These are phyloP conservation scores for Salix udensis DNA, from an alignment of 345 rosid species.

Conservation along the genomic window DNA sequence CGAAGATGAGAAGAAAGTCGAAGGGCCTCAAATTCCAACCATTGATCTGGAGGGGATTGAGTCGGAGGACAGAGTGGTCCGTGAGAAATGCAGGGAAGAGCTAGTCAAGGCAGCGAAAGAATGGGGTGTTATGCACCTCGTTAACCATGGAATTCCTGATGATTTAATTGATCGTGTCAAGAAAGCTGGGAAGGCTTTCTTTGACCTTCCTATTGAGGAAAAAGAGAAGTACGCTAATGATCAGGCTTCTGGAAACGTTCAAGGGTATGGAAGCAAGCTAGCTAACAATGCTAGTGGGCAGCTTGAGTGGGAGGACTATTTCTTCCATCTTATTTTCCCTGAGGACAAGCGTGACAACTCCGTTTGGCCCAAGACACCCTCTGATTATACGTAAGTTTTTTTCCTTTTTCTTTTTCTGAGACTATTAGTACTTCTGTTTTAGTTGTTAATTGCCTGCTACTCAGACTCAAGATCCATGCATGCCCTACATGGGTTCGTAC, in stretches of 20 bases:
- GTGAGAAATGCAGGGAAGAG: conserved; percentile 49
- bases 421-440: background rate
- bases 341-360: conserved; percentile 74
- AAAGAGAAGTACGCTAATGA: conserved; percentile 88
- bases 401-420: background rate
- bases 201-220: conserved; percentile 62
- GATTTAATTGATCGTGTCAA: conserved; percentile 60
- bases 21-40: conserved; percentile 84
- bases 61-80: conserved; percentile 41
- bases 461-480: background rate
- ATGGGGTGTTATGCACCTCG: conserved; percentile 96
- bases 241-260: conserved; percentile 73
- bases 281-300: conserved; percentile 87
- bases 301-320: conserved; percentile 95
- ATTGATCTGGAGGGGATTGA: conserved; percentile 61
- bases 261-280: conserved; percentile 93
- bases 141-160: conserved; percentile 70
- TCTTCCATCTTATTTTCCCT: conserved; percentile 77
- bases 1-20: conserved; percentile 65
- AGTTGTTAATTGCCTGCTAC: background rate
- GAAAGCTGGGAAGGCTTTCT: conserved; percentile 63
- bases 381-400: conserved; percentile 64
- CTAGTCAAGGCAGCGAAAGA: conserved; percentile 60
- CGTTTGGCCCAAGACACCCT: conserved; percentile 79
- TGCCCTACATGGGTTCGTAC: background rate